Evolutionary conservation across 2,329 filamentous ascomycete species (phyloP).

Genomic region (Seiridium unicorne): DNA sequence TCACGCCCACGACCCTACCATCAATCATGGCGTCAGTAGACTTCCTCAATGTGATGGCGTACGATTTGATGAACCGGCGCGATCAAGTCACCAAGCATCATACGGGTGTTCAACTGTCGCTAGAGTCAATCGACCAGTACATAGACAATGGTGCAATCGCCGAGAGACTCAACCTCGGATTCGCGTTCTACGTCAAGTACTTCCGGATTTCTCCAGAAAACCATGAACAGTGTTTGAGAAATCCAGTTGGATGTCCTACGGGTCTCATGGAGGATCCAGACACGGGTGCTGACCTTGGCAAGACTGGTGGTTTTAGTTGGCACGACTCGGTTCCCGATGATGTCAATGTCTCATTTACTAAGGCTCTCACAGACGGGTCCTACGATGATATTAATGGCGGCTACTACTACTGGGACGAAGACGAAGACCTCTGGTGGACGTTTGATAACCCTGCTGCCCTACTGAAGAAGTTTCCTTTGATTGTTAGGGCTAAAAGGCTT

Average conservation of each 20-base stretch:
- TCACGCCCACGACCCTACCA: constrained; percentile 53
- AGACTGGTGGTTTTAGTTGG: constrained; percentile 28
- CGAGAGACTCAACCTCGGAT: constrained; percentile 61
- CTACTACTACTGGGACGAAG: constrained; percentile 27
- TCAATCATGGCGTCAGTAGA: constrained; percentile 60
- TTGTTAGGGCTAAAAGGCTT: constrained; percentile 23
- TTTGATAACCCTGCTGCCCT: constrained; percentile 27
- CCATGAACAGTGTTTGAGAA: constrained; percentile 38
- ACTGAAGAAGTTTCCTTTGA: constrained; percentile 23
- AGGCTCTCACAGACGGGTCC: constrained; percentile 17
- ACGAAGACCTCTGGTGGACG: constrained; percentile 29
- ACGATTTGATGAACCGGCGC: constrained; percentile 71
- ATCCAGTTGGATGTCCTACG: constrained; percentile 58
- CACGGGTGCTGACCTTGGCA: constrained; percentile 58
- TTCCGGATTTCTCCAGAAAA: constrained; percentile 55
- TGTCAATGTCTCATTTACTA: constrained; percentile 23
- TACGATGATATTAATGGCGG: constrained; percentile 28
- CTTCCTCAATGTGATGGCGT: constrained; percentile 70
- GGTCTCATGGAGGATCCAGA: constrained; percentile 57
- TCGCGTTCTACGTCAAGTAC: constrained; percentile 70
- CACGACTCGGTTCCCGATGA: constrained; percentile 24
- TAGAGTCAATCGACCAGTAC: constrained; percentile 56
- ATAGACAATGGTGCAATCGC: constrained; percentile 53
- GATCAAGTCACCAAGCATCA: constrained; percentile 62
- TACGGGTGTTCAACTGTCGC: constrained; percentile 51